Evolutionary conservation across 2,329 filamentous ascomycete genomes (phyloP).

Genomic region (Pseudonectria buxi): DNA sequence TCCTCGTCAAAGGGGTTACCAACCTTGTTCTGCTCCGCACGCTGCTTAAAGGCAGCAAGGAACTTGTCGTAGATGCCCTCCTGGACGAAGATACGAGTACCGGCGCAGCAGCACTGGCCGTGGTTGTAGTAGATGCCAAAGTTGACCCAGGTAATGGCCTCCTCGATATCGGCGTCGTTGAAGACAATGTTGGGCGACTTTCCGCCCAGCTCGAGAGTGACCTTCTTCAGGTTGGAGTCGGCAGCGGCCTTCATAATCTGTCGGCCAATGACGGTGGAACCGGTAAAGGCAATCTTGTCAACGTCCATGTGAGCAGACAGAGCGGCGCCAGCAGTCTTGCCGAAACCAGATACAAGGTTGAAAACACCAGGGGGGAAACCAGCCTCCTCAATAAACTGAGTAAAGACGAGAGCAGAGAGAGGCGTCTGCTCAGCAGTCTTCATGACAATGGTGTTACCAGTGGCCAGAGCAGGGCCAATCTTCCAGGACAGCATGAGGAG

Average conservation of each 20-base stretch:
- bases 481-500: conserved; percentile 80
- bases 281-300: conserved; percentile 80
- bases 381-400: conserved; percentile 63
- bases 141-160: conserved; percentile 74
- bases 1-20: conserved; percentile 73
- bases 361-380: conserved; percentile 73
- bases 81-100: conserved; percentile 79
- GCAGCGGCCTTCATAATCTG: conserved; percentile 76
- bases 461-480: conserved; percentile 65
- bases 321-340: conserved; percentile 70
- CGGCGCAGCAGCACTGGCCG: conserved; percentile 64
- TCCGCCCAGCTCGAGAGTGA: conserved; percentile 72
- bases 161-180: conserved; percentile 69
- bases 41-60: conserved; percentile 70
- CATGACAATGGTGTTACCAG: conserved; percentile 65
- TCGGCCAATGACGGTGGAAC: conserved; percentile 66
- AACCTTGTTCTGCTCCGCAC: conserved; percentile 66
- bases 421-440: conserved; percentile 75
- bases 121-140: conserved; percentile 61
- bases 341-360: conserved; percentile 73
- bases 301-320: conserved; percentile 71
- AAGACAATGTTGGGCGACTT: conserved; percentile 79
- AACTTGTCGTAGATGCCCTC: conserved; percentile 86
- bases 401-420: conserved; percentile 60
- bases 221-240: conserved; percentile 73